phyloP scores from a whole-genome alignment of 1,284 basidiomycete genomes.

The Trichosporon sp. region DNA sequence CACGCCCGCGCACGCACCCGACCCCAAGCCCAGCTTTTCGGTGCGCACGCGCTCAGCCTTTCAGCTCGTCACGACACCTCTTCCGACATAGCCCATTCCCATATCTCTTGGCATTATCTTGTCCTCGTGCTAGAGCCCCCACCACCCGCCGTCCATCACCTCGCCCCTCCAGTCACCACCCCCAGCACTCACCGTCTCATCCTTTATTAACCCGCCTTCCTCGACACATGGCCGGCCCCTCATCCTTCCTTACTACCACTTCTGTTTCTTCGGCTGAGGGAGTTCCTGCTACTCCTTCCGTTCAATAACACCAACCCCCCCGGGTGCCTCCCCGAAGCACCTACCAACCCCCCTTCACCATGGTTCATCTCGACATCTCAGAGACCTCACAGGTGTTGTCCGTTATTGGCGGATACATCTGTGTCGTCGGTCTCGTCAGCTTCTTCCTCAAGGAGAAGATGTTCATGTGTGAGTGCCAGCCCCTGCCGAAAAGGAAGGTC shows the following conservation, averaged over 20 bases:
- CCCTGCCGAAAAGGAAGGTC: too few relatives aligned
- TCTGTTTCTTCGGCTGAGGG: background rate
- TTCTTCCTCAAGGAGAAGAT: slow-evolving; percentile 51
- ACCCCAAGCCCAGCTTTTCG: background rate
- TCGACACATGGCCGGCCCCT: background rate
- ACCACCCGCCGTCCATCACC: background rate
- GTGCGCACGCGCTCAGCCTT: background rate
- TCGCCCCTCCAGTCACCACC: background rate
- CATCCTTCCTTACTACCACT: background rate
- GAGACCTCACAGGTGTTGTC: slow-evolving; percentile 45
- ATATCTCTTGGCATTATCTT: background rate
- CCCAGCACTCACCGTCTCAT: background rate
- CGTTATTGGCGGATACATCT: slow-evolving; percentile 44
- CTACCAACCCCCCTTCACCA: slow-evolving; percentile 14
- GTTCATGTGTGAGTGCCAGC: slow-evolving; percentile 44
- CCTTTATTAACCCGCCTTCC: background rate
- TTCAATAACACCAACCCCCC: slow-evolving; percentile 11
- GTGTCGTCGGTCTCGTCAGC: slow-evolving; percentile 43
- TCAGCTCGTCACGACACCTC: background rate
- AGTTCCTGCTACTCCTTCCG: slow-evolving; percentile 1
- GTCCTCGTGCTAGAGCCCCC: background rate
- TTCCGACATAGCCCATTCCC: background rate
- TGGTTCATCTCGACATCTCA: slow-evolving; percentile 47
- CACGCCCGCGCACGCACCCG: background rate
- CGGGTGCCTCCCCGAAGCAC: background rate